Conservation (phyloP, 352 stramenopile species). For the Pilasporangium apinafurcum region DNA sequence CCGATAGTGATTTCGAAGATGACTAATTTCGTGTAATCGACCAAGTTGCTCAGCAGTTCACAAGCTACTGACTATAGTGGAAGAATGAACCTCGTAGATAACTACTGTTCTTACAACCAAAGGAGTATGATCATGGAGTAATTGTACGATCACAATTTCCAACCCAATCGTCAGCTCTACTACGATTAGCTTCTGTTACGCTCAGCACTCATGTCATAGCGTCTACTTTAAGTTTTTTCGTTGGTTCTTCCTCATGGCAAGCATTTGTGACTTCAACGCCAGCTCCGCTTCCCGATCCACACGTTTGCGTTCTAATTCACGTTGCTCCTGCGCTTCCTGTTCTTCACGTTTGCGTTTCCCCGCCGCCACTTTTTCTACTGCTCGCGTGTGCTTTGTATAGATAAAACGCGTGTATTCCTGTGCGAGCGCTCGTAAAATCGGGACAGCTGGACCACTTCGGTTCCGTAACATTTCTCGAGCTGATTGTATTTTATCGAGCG, state of each 20-base stretch:
- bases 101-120: too few species aligned
- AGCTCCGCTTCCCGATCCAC: constrained; percentile 58
- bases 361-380: constrained; percentile 55
- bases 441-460: constrained; percentile 53
- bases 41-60: background rate
- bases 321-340: constrained; percentile 46
- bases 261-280: constrained; percentile 74
- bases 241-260: constrained; percentile 74
- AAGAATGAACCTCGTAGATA: too few species aligned
- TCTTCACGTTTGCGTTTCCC: constrained; percentile 70
- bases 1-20: constrained; percentile 83
- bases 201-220: too few species aligned
- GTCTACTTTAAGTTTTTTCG: constrained; percentile 33
- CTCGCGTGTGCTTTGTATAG: constrained; percentile 77
- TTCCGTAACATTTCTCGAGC: constrained; percentile 50
- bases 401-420: constrained; percentile 84
- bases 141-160: background rate
- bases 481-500: constrained; percentile 51
- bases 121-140: too few species aligned
- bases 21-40: too few species aligned
- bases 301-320: constrained; percentile 60
- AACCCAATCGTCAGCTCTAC: constrained; percentile 5
- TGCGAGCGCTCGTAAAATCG: constrained; percentile 58
- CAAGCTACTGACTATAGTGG: background rate
- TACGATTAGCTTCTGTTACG: constrained; percentile 7